Evolutionary conservation across 768 basidiomycete species (phyloP), one percentile per base, ranked within the genome.

Genomic region (Podaxis sp.): DNA sequence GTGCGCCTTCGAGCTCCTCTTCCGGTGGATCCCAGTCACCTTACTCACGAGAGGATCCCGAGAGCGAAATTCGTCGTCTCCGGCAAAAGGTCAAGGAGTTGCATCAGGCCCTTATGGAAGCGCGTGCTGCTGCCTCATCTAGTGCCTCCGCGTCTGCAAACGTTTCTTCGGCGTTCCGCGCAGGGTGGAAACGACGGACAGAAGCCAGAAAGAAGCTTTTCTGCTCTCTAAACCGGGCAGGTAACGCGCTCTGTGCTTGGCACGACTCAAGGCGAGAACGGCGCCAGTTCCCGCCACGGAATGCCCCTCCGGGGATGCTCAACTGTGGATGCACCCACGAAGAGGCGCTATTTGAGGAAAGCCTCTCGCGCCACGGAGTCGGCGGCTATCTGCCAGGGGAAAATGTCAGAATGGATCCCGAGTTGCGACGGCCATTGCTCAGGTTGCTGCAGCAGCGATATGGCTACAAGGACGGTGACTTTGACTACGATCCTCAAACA

Each of bases 171-270:
- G 66, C 78, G 19, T 87, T 89, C 76, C 80, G 85, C 51, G 74
- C 79, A 29, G 80, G 84, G 2, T 93, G 92, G 92, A 82, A 81
- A 53, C 77, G 80, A 8, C 88, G 92, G 62, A 93, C 90, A 0
- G 87, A 90, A 22, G 84, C 88, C 4, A 89, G 93, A 40, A 77
- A 79, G 65, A 84, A 84, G 59, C 78, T 85, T 49, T 89, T 87
- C 74, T 94, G 92, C 72, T 89, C 91, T 3, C 78, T 91, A 33
- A 94, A 94, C 73, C 85, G 93, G 55, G 92, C 92, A 0, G 93
- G 93, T 36, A 94, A 94, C 67, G 91, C 92, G 1, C 82, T 94
- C 38, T 94, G 92, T 71, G 88, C 93, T 3, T 94, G 92, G 92
- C 92, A 94, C 69, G 93, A 94, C 73, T 92, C 92, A 2, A 82